Conservation (phyloP, 768 basidiomycete species). For the Lepiota venenata region DNA sequence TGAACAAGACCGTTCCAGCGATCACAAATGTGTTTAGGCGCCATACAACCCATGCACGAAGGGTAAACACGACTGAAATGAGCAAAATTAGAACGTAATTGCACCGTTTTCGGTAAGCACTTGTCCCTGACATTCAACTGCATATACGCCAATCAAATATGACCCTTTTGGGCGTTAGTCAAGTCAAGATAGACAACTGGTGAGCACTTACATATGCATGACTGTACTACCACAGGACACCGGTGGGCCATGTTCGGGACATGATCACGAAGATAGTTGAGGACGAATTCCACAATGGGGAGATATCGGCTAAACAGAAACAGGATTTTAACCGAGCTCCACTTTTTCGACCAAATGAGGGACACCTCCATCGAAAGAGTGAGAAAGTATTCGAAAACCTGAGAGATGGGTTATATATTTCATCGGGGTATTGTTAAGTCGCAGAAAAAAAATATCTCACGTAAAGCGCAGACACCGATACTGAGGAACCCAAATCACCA, state of each 20-base stretch:
- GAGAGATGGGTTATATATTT: too few relatives aligned
- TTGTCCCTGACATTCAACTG: not conserved
- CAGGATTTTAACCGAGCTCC: constrained; percentile 19
- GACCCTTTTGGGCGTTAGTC: not conserved
- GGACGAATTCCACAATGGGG: constrained; percentile 18
- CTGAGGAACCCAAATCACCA: too few relatives aligned
- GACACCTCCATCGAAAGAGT: constrained; percentile 12
- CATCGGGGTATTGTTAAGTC: too few relatives aligned
- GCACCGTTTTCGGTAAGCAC: too few relatives aligned
- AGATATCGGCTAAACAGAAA: constrained; percentile 24
- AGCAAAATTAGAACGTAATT: not conserved
- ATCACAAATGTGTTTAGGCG: not conserved
- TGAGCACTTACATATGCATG: not conserved
- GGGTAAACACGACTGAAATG: not conserved
- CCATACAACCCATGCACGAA: not conserved
- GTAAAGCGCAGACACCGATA: too few relatives aligned
- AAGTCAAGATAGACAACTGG: not conserved
- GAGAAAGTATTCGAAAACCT: constrained; percentile 13
- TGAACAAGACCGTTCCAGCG: not conserved
- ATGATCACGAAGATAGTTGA: not conserved
- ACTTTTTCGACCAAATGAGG: constrained; percentile 20
- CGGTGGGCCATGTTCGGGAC: not conserved
- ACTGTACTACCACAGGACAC: not conserved
- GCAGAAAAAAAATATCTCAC: too few relatives aligned
- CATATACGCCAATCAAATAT: not conserved